Percentiles rank a stretch among this genome's conserved stretches.
Evolutionary conservation across 441 rosid species (phyloP).

Genomic region (Rhodomyrtus psidioides): DNA sequence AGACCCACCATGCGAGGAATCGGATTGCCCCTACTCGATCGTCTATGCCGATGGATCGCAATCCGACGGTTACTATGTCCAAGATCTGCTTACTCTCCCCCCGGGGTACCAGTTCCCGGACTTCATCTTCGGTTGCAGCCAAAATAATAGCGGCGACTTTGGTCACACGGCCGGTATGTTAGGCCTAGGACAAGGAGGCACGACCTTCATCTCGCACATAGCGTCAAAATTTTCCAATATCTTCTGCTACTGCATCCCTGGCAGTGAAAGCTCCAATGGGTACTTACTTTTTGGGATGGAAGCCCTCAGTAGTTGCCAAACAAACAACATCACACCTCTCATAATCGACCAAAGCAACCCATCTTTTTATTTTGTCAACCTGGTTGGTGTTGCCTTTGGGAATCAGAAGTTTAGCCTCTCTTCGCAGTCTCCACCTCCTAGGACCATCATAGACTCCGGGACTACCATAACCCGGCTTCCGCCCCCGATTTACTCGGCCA

Average conservation of each 20-base stretch:
- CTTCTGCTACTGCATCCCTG: constrained; percentile 33
- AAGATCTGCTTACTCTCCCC: constrained; percentile 14
- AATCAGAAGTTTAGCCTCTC: background rate
- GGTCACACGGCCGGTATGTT: constrained; percentile 16
- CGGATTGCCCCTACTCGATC: background rate
- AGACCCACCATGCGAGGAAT: background rate
- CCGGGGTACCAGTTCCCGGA: background rate
- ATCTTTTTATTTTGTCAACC: background rate
- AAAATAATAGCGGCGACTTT: background rate
- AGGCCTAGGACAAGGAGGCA: constrained; percentile 9
- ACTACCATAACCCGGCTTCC: background rate
- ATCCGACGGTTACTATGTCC: constrained; percentile 1
- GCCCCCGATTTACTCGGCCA: background rate
- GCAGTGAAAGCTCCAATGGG: constrained; percentile 4
- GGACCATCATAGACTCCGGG: background rate
- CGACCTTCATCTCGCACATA: constrained; percentile 12
- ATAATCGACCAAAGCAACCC: background rate
- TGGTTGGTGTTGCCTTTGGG: background rate
- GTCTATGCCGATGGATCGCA: constrained; percentile 1
- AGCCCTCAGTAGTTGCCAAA: background rate
- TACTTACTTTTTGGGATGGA: constrained; percentile 16
- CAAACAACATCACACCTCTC: background rate
- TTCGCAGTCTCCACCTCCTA: background rate
- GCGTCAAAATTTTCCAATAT: background rate
- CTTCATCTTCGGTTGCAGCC: constrained; percentile 20